Evolutionary conservation across 2,329 filamentous ascomycete species (phyloP).

Genomic region (Aspergillus sp.): DNA sequence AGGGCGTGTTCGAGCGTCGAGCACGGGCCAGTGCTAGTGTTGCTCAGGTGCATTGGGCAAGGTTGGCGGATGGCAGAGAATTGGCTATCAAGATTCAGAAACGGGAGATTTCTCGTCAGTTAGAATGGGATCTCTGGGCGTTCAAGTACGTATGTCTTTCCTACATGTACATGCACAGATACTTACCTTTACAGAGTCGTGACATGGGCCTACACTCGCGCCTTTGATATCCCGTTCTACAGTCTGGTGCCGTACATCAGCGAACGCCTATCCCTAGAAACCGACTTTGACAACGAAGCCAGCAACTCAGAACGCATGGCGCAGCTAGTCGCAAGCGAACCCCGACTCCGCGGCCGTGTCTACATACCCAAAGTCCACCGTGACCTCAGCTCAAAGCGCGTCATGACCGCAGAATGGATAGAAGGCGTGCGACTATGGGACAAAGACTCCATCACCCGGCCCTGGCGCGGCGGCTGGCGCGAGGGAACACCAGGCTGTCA

Average conservation of each 20-base stretch:
- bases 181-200: constrained; percentile 54
- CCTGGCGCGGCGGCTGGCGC: constrained; percentile 72
- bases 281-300: constrained; percentile 89
- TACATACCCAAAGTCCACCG: constrained; percentile 82
- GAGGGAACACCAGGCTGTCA: constrained; percentile 71
- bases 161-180: neutral
- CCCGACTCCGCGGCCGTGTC: constrained; percentile 68
- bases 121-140: constrained; percentile 91
- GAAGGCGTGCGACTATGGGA: constrained; percentile 92
- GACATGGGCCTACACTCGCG: constrained; percentile 71
- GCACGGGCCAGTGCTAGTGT: constrained; percentile 77
- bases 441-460: constrained; percentile 67
- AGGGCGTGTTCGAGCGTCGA: constrained; percentile 63
- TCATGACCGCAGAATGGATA: constrained; percentile 97
- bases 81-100: constrained; percentile 97
- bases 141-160: constrained; percentile 59
- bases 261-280: constrained; percentile 86
- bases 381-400: constrained; percentile 71
- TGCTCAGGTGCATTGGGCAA: constrained; percentile 94
- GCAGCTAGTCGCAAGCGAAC: constrained; percentile 65
- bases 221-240: constrained; percentile 91
- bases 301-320: constrained; percentile 82
- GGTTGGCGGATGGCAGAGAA: constrained; percentile 76
- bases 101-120: constrained; percentile 82
- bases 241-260: constrained; percentile 86